Conservation (phyloP, 1,284 basidiomycete genomes). For the Vanrija sp. region DNA sequence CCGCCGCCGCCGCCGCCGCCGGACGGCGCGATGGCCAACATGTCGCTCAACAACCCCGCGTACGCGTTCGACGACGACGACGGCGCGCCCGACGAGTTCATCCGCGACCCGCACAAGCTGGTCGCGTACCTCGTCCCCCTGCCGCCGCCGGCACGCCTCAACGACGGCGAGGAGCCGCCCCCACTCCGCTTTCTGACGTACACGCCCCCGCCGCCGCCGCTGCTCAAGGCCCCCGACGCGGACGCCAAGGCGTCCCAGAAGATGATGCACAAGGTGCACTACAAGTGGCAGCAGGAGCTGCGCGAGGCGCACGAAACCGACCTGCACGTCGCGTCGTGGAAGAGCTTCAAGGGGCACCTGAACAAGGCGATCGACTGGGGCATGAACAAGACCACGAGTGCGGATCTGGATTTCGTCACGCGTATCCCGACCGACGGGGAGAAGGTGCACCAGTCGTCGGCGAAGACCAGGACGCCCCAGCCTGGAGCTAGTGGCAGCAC, state of each 20-base stretch:
- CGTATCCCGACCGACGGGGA: conserved; percentile 18
- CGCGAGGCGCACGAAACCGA: conserved; percentile 12
- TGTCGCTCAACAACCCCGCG: too few relatives aligned
- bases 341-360: conserved; percentile 6
- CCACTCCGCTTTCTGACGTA: conserved; percentile 20
- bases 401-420: conserved; percentile 21
- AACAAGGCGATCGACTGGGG: conserved; percentile 18
- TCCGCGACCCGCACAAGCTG: conserved; percentile 22
- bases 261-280: conserved; percentile 11
- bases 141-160: conserved; percentile 5
- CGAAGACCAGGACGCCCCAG: not conserved
- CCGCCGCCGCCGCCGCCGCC: too few relatives aligned
- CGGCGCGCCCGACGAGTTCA: conserved; percentile 8
- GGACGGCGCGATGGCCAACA: too few relatives aligned
- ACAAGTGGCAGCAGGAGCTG: conserved; percentile 22
- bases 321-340: conserved; percentile 9
- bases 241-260: conserved; percentile 6
- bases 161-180: not conserved
- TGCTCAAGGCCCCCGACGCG: conserved; percentile 6
- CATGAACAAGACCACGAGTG: conserved; percentile 11
- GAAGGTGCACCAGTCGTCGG: not conserved
- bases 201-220: conserved; percentile 20
- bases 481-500: not conserved
- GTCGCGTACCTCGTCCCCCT: conserved; percentile 22
- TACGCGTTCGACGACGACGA: too few relatives aligned